Evolutionary conservation across 306 rosid species (phyloP).

Genomic region (Lathyrus sativus): DNA sequence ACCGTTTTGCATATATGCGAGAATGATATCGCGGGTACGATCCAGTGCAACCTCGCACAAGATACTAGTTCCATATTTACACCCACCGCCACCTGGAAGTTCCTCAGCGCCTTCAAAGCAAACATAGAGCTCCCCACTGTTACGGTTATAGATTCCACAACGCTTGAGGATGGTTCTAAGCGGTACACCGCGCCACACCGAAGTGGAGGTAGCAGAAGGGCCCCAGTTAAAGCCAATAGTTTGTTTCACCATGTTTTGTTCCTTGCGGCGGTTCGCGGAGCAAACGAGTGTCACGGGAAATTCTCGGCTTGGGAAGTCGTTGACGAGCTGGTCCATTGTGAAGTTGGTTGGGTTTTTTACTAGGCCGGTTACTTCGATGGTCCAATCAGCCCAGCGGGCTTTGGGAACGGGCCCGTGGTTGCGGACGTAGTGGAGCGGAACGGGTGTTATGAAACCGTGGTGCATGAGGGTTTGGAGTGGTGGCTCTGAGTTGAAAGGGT

Average conservation of each 20-base stretch:
- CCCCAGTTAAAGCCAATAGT: conserved; percentile 27
- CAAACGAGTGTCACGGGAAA: conserved; percentile 11
- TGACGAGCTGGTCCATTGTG: conserved; percentile 5
- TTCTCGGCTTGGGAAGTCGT: conserved; percentile 14
- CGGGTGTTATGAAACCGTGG: conserved; percentile 19
- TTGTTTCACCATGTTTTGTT: conserved; percentile 17
- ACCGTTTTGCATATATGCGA: conserved; percentile 8
- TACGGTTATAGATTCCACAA: conserved; percentile 1
- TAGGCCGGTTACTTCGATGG: conserved; percentile 8
- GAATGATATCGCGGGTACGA: neutral
- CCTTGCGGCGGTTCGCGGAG: conserved; percentile 14
- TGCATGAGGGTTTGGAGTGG: conserved; percentile 20
- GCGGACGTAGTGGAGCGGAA: conserved; percentile 16
- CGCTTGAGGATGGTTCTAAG: conserved; percentile 2
- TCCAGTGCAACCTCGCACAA: conserved; percentile 21
- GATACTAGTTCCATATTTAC: conserved; percentile 9
- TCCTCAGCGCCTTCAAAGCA: conserved; percentile 30
- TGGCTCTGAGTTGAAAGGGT: conserved; percentile 27
- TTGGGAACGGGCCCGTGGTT: conserved; percentile 5
- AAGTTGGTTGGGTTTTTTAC: neutral
- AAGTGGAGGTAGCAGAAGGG: neutral
- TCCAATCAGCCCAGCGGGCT: conserved; percentile 9
- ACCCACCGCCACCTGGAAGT: conserved; percentile 25
- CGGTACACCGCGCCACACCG: conserved; percentile 28
- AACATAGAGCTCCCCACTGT: neutral